Evolutionary conservation across 441 rosid genomes (phyloP).

Genomic region (Omphalea diandra): DNA sequence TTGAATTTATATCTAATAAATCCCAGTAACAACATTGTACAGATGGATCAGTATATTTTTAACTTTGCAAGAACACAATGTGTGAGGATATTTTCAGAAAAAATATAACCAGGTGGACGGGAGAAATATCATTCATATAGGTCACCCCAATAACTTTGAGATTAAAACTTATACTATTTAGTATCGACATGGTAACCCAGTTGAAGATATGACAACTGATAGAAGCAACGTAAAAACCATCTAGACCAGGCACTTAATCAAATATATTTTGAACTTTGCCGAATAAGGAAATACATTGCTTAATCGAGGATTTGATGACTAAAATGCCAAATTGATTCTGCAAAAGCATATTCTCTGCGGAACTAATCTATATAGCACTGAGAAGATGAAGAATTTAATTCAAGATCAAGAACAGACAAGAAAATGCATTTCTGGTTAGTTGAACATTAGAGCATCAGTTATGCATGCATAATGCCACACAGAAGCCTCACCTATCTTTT

Average conservation of each 20-base stretch:
- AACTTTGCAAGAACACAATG: neutral
- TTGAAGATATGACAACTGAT: neutral
- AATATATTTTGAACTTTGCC: neutral
- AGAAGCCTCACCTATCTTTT: neutral
- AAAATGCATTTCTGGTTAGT: neutral
- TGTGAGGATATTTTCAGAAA: neutral
- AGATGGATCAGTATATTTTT: neutral
- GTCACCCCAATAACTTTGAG: neutral
- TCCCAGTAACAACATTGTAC: neutral
- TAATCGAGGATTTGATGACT: no score
- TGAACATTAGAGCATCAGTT: neutral
- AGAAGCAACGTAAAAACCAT: neutral
- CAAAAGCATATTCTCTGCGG: no score
- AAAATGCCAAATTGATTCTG: no score
- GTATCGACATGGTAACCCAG: neutral
- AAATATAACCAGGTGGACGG: neutral
- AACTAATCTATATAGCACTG: neutral
- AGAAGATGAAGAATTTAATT: neutral
- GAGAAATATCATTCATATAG: neutral
- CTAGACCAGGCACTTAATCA: constrained; percentile 1
- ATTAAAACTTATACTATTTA: neutral
- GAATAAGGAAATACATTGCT: neutral
- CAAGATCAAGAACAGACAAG: no score
- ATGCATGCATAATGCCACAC: neutral
- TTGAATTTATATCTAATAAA: constrained; percentile 5